These are phyloP conservation scores for Silene uniflora DNA, from an alignment of 148 eudicot species.

Conservation along the genomic window DNA sequence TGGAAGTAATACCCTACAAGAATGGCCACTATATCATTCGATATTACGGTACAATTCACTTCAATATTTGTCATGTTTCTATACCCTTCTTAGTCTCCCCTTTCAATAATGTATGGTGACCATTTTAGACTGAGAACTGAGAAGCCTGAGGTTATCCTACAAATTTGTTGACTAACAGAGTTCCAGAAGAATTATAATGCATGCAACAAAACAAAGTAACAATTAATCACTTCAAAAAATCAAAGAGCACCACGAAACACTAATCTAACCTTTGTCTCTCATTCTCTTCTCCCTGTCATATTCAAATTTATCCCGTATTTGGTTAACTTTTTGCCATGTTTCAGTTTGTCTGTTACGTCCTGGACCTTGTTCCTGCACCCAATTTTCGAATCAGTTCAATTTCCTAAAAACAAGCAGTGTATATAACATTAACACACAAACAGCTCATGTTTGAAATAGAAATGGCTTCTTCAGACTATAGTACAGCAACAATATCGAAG, in stretches of 20 bases:
- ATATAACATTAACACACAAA: not conserved
- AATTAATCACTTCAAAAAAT: not conserved
- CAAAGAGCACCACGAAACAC: not conserved
- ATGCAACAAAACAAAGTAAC: not conserved
- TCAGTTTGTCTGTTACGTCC: constrained; percentile 54
- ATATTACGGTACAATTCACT: not conserved
- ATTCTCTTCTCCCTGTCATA: constrained; percentile 88
- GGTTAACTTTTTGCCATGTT: constrained; percentile 60
- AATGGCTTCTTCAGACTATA: not conserved
- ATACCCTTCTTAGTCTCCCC: not conserved
- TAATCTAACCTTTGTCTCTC: constrained; percentile 82
- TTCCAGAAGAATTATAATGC: not conserved
- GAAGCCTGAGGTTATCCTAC: no score
- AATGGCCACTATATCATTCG: not conserved
- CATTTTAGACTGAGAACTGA: not conserved
- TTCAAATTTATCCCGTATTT: constrained; percentile 90
- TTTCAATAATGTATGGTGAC: not conserved
- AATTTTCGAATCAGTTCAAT: constrained; percentile 10
- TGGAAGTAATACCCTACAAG: not conserved
- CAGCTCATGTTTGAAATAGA: not conserved
- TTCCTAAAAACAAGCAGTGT: not conserved
- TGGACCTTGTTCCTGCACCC: constrained; percentile 53
- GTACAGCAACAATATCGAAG: not conserved
- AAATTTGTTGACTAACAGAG: not conserved
- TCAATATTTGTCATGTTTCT: not conserved